These are phyloP conservation scores for Boletus rubropictus DNA, from an alignment of 768 basidiomycete species.

Conservation along the genomic window DNA sequence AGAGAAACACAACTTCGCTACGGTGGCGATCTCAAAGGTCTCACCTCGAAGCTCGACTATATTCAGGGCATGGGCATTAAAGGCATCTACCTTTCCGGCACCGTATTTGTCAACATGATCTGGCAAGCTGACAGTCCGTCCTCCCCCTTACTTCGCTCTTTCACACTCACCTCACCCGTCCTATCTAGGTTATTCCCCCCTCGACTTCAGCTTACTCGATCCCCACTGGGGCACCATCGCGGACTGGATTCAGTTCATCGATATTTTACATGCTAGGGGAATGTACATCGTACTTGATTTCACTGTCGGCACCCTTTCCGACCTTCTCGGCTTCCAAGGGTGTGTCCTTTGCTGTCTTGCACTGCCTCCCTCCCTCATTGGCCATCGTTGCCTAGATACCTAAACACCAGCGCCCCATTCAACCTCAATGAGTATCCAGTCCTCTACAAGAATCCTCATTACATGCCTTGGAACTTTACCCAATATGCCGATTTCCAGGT, in stretches of 20 bases:
- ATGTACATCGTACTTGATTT: slow-evolving; percentile 96
- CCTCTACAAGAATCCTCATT: slow-evolving; percentile 68
- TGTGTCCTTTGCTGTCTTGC: slow-evolving; percentile 31
- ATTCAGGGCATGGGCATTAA: slow-evolving; percentile 83
- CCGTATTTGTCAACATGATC: slow-evolving; percentile 91
- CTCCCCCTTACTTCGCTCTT: not conserved
- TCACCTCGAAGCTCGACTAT: slow-evolving; percentile 75
- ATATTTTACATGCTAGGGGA: slow-evolving; percentile 68
- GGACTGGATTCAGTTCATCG: slow-evolving; percentile 74
- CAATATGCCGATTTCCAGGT: slow-evolving; percentile 80
- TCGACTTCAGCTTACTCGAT: slow-evolving; percentile 86
- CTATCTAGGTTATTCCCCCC: slow-evolving; percentile 74
- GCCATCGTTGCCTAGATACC: slow-evolving; percentile 36
- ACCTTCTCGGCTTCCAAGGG: slow-evolving; percentile 83
- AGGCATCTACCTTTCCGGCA: slow-evolving; percentile 87
- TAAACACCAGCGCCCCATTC: slow-evolving; percentile 82
- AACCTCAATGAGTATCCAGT: slow-evolving; percentile 63
- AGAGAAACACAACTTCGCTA: slow-evolving; percentile 84
- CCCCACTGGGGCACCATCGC: slow-evolving; percentile 86
- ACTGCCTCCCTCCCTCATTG: slow-evolving; percentile 12
- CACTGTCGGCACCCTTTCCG: slow-evolving; percentile 88
- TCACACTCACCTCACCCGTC: slow-evolving; percentile 3
- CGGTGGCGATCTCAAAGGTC: slow-evolving; percentile 84
- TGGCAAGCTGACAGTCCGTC: slow-evolving; percentile 92
- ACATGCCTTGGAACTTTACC: slow-evolving; percentile 82